These are phyloP conservation scores for Omphalotus guepiniiformis DNA, from an alignment of 768 basidiomycete species.

Conservation along the genomic window DNA sequence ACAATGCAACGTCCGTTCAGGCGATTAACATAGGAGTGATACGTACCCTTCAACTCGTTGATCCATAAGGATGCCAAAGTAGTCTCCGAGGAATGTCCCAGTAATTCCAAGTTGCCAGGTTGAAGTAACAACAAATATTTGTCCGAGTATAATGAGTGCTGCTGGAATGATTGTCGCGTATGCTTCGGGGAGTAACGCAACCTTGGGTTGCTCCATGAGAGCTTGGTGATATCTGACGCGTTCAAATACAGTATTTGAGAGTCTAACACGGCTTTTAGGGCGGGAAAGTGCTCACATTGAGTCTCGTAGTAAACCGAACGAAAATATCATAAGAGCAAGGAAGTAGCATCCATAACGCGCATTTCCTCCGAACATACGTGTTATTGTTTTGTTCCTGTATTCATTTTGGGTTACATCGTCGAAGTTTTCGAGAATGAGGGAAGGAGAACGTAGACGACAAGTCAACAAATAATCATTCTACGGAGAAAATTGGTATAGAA, in stretches of 20 bases:
- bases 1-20: not conserved
- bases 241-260: slow-evolving; percentile 1
- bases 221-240: slow-evolving; percentile 66
- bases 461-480: too few relatives aligned
- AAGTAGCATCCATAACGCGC: slow-evolving; percentile 79
- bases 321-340: slow-evolving; percentile 81
- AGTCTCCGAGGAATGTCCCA: slow-evolving; percentile 86
- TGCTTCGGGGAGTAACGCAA: slow-evolving; percentile 61
- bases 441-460: not conserved
- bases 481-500: slow-evolving; percentile 2
- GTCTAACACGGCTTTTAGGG: not conserved
- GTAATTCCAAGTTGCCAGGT: slow-evolving; percentile 92
- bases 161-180: slow-evolving; percentile 56
- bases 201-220: slow-evolving; percentile 68
- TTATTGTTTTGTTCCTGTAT: slow-evolving; percentile 84
- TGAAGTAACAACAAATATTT: slow-evolving; percentile 81
- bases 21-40: not conserved
- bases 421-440: not conserved
- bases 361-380: slow-evolving; percentile 75
- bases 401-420: slow-evolving; percentile 26
- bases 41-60: slow-evolving; percentile 75
- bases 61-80: slow-evolving; percentile 86
- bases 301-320: slow-evolving; percentile 82
- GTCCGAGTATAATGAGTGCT: slow-evolving; percentile 64
- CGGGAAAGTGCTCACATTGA: slow-evolving; percentile 54